Conservation (phyloP, 192 early-diverging fungal genomes). For the Coemansia sp. region DNA sequence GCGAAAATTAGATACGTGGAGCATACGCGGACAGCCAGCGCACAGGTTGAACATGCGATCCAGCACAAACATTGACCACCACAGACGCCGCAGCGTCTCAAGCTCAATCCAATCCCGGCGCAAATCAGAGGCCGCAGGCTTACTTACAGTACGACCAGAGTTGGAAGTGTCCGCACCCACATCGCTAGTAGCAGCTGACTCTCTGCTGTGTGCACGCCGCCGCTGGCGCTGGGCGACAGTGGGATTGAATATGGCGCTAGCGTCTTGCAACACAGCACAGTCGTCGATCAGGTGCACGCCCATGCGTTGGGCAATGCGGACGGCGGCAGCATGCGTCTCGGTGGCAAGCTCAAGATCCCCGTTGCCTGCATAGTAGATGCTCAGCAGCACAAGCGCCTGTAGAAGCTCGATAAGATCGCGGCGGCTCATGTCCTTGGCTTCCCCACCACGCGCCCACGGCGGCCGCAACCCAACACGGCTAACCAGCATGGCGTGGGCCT, state of each 20-base stretch:
- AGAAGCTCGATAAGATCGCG: slow-evolving; percentile 42
- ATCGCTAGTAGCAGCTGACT: background rate
- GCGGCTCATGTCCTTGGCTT: slow-evolving; percentile 17
- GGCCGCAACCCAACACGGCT: slow-evolving; percentile 31
- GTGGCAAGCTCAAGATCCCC: slow-evolving; percentile 40
- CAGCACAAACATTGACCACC: slow-evolving; percentile 53
- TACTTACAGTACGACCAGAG: slow-evolving; percentile 20
- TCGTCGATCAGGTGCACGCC: slow-evolving; percentile 48
- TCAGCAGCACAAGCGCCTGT: slow-evolving; percentile 42
- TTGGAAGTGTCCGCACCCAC: slow-evolving; percentile 3
- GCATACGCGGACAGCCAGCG: slow-evolving; percentile 37
- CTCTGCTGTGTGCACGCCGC: slow-evolving; percentile 25
- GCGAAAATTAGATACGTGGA: slow-evolving; percentile 30
- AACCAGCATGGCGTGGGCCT: slow-evolving; percentile 42
- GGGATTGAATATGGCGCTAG: slow-evolving; percentile 38
- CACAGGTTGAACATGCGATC: slow-evolving; percentile 31
- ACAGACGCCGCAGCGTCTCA: slow-evolving; percentile 48
- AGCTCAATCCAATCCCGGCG: slow-evolving; percentile 37
- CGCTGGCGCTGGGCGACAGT: slow-evolving; percentile 28
- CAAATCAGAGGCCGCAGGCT: slow-evolving; percentile 24
- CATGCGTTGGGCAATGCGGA: slow-evolving; percentile 42
- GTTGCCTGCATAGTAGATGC: slow-evolving; percentile 43
- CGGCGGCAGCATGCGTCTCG: slow-evolving; percentile 40
- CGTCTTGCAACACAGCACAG: slow-evolving; percentile 24
- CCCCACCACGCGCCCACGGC: slow-evolving; percentile 15